Evolutionary conservation across 495 filamentous ascomycete genomes (phyloP).

Genomic region (Hypoxylon subgilvum): DNA sequence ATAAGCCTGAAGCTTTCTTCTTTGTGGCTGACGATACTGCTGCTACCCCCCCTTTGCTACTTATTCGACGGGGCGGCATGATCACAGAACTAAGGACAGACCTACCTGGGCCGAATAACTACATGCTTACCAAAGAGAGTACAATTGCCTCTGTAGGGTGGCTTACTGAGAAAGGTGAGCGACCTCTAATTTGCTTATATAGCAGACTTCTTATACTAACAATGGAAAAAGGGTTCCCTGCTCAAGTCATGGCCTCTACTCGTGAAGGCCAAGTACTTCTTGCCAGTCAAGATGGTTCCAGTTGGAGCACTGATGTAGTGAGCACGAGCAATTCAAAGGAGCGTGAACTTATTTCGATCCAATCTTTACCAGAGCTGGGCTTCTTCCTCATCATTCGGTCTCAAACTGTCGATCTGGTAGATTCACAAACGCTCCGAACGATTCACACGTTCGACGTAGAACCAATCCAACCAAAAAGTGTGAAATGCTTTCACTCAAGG

Average conservation of each 20-base stretch:
- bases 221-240: conserved; percentile 30
- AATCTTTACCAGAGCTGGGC: conserved; percentile 45
- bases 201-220: conserved; percentile 16
- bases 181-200: neutral
- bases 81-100: conserved; percentile 58
- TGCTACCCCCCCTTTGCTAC: conserved; percentile 52
- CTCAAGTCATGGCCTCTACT: conserved; percentile 41
- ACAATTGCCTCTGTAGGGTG: conserved; percentile 51
- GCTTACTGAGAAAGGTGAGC: conserved; percentile 51
- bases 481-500: conserved; percentile 57
- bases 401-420: conserved; percentile 59
- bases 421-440: conserved; percentile 54
- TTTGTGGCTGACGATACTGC: conserved; percentile 51
- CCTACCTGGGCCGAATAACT: conserved; percentile 39
- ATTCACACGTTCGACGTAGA: conserved; percentile 64
- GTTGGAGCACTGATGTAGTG: conserved; percentile 48
- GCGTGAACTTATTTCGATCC: conserved; percentile 38
- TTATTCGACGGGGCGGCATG: conserved; percentile 64
- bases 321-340: conserved; percentile 17
- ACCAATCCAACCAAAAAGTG: conserved; percentile 58
- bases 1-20: conserved; percentile 63
- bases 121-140: conserved; percentile 50
- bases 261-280: conserved; percentile 51
- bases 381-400: conserved; percentile 58
- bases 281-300: conserved; percentile 44